A percentile compares a stretch with the other conserved stretches of the same genome.
Conservation (phyloP, 768 basidiomycete genomes). For the Kwoniella mangroviensis region DNA sequence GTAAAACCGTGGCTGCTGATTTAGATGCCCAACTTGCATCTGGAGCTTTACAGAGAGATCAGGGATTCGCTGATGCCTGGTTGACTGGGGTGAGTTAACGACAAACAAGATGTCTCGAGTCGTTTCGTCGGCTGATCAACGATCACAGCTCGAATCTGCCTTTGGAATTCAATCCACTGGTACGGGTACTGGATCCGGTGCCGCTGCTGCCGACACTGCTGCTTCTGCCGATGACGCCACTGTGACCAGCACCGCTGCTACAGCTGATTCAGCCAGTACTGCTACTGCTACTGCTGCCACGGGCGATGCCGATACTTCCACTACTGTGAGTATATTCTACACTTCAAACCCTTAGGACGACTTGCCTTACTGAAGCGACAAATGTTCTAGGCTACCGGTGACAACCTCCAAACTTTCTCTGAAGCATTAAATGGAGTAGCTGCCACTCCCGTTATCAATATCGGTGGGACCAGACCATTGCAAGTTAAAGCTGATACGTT, state of each 20-base stretch:
- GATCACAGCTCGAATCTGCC: constrained; percentile 33
- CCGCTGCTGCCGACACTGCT: constrained; percentile 8
- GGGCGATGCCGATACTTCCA: background rate
- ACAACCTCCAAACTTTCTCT: constrained; percentile 65
- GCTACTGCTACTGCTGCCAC: background rate
- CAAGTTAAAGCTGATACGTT: constrained; percentile 63
- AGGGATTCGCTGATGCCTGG: constrained; percentile 43
- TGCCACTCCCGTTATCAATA: constrained; percentile 27
- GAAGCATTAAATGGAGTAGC: constrained; percentile 53
- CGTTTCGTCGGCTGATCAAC: background rate
- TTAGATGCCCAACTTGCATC: constrained; percentile 27
- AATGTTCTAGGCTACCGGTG: background rate
- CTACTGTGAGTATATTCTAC: constrained; percentile 2
- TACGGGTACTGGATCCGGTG: constrained; percentile 12
- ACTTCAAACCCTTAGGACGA: too few relatives aligned
- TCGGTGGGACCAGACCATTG: constrained; percentile 57
- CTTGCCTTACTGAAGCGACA: too few relatives aligned
- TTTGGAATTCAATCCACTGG: constrained; percentile 39
- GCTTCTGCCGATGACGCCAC: constrained; percentile 15
- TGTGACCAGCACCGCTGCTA: constrained; percentile 11
- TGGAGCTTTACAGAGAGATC: constrained; percentile 30
- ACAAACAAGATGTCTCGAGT: background rate
- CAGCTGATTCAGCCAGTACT: constrained; percentile 23
- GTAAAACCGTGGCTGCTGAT: constrained; percentile 32
- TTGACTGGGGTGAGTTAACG: constrained; percentile 30